Base-by-base conservation (phyloP, 2,329 filamentous ascomycete species). In the Rutstroemia sp. region DNA sequence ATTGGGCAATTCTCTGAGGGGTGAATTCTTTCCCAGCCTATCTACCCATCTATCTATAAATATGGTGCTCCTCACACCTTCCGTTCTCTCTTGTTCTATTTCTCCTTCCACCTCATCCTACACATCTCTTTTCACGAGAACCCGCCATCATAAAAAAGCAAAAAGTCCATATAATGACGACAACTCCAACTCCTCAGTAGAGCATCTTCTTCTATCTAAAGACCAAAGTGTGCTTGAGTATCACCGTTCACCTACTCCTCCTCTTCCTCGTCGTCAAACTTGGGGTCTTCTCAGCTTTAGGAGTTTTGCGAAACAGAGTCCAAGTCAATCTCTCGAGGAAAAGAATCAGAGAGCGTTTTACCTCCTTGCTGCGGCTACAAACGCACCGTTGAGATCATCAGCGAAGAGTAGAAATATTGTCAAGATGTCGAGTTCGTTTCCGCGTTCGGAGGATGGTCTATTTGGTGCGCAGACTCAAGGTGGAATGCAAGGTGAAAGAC, bases 401-500 rank as follows among this genome's bases (percentile, higher is more conserved):
- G 9, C 9, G 30, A 9, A 34, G 9, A 10, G 12, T 34, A 3
- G 30, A 34, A 34, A 12, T 34, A 34, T 34, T 14, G 9, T 12
- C 30, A 34, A 34, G 30, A 34, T 34, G 30, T 14, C 30, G 30
- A 12, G 30, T 9, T 34, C 30, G 14, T 25, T 38, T 48, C 44
- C 42, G 10, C 6, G 19, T 27, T 27, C 30, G 14, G 16, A 7
- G 12, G 8, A 54, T n/a, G 42, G 16, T 9, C 10, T 34, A 3
- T 34, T 34, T 34, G 30, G 30, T 34, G 30, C 10, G 9, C 3
- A 10, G 3, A 12, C 9, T 34, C 30, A 34, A 34, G 9, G 3
- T 3, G 10, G 30, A 4, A 4, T 10, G 30, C 30, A 34, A 12
- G 12, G 14, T 19, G 54, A 68, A 50, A 54, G 49, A 48, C 63